phyloP scores from a whole-genome alignment of 2,329 filamentous ascomycete genomes.

The Colletotrichum tropicicola region DNA sequence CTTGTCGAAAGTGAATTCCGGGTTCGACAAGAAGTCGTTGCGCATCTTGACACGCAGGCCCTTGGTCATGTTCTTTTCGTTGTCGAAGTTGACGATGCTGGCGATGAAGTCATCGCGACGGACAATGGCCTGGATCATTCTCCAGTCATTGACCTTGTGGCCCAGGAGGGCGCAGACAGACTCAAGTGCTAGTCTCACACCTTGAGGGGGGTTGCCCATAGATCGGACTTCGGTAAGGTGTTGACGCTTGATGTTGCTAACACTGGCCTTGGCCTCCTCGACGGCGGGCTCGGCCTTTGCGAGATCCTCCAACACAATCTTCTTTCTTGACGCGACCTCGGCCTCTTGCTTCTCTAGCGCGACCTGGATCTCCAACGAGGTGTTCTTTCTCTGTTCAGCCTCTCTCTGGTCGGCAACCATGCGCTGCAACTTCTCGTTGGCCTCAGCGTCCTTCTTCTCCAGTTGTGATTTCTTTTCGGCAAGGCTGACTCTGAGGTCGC shows the following conservation, averaged over 20 bases:
- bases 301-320: slow-evolving; percentile 87
- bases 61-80: slow-evolving; percentile 93
- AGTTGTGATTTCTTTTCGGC: slow-evolving; percentile 95
- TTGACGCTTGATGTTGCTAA: slow-evolving; percentile 97
- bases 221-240: slow-evolving; percentile 97
- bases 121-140: slow-evolving; percentile 86
- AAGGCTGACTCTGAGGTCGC: slow-evolving; percentile 87
- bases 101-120: slow-evolving; percentile 96
- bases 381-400: slow-evolving; percentile 89
- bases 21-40: slow-evolving; percentile 88
- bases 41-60: slow-evolving; percentile 86
- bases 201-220: slow-evolving; percentile 91
- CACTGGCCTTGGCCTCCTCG: slow-evolving; percentile 90
- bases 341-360: slow-evolving; percentile 89
- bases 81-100: slow-evolving; percentile 97
- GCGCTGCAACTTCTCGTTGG: slow-evolving; percentile 94
- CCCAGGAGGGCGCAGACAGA: slow-evolving; percentile 96
- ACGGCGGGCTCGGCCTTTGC: slow-evolving; percentile 94
- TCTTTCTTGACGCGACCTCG: slow-evolving; percentile 82
- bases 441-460: slow-evolving; percentile 92
- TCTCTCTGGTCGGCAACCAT: slow-evolving; percentile 97
- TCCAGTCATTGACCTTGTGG: slow-evolving; percentile 91
- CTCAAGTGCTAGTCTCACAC: slow-evolving; percentile 91
- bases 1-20: slow-evolving; percentile 95
- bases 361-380: slow-evolving; percentile 87